Evolutionary conservation across 2,329 filamentous ascomycete species (phyloP), one percentile per base, ranked within the genome.

Genomic region (Stemphylium beticola): DNA sequence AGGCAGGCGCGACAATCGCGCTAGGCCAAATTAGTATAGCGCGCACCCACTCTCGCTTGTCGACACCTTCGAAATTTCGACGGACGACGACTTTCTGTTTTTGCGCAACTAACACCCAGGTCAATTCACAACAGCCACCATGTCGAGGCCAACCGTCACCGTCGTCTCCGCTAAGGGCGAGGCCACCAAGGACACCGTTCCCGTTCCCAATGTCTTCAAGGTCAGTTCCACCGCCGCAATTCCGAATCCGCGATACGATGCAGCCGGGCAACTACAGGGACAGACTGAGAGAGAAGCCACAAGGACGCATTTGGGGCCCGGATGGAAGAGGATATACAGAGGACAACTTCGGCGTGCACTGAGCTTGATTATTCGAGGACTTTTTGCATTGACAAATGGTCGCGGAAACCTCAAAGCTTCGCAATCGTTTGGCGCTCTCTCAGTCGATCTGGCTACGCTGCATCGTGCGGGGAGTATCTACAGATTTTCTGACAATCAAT

Each of bases 101-200:
- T 55, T 31, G 55, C 55, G 61, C 55, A 58, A 72, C 69, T 71
- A 73, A 73, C 68, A 62, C 64, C 55, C 59, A 66, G 55, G 55
- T 54, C 65, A 65, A 62, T 55, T 58, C 64, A 68, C 64, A 58
- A 65, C 58, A 56, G 52, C 59, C 63, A 65, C 53, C 53, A 91
- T 93, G 85, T 93, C 90, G 81, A 88, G 95, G 85, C 95, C 95
- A 82, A 97, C 93, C 79, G 95, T 99, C 81, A 91, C 92, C 80
- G 93, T 99, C 85, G 88, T 96, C 85, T 88, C 90, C 83, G 92
- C 92, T 83, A 93, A 97, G 89, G 95, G 95, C 85, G 86, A 89
- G 85, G 85, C 92, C 83, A 90, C 88, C 82, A 90, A 90, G 80
- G 87, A 89, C 80, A 93, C 93, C 78, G 87, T 93, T 82, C 87